These are phyloP conservation scores for Cardiospermum halicacabum DNA, from an alignment of 345 rosid genomes.

Conservation along the genomic window DNA sequence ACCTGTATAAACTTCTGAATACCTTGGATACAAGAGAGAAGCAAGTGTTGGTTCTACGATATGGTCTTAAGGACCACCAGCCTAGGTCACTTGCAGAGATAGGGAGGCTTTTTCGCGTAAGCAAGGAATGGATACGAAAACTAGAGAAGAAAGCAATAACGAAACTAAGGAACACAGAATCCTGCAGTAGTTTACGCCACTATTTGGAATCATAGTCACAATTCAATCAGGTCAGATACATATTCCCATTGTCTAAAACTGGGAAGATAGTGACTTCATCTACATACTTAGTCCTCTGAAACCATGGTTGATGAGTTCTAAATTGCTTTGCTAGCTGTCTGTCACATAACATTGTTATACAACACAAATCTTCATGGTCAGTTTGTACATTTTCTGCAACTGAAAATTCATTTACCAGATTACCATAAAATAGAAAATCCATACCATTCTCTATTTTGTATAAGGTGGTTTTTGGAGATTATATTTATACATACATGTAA, in stretches of 20 bases:
- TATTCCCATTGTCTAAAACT: not conserved
- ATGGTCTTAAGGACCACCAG: constrained; percentile 46
- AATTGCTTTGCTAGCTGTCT: not conserved
- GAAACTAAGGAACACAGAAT: constrained; percentile 45
- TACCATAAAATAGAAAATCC: not conserved
- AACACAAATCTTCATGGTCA: not conserved
- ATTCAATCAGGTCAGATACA: not conserved
- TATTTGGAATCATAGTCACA: constrained; percentile 28
- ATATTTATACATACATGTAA: not conserved
- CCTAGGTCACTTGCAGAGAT: constrained; percentile 74
- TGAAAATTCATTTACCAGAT: not conserved
- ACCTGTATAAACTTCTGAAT: constrained; percentile 41
- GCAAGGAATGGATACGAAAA: constrained; percentile 85
- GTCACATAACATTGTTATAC: not conserved
- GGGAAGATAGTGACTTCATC: constrained; percentile 1
- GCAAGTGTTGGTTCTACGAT: constrained; percentile 58
- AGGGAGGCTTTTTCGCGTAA: constrained; percentile 55
- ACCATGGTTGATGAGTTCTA: not conserved
- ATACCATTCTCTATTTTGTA: not conserved
- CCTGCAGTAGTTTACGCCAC: constrained; percentile 34
- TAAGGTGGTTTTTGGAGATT: not conserved
- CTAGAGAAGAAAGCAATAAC: constrained; percentile 60
- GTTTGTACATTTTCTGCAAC: not conserved
- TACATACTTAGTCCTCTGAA: not conserved
- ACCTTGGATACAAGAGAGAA: constrained; percentile 64